Evolutionary conservation across 257 asterid species (phyloP).

Genomic region (Solanum neorickii): DNA sequence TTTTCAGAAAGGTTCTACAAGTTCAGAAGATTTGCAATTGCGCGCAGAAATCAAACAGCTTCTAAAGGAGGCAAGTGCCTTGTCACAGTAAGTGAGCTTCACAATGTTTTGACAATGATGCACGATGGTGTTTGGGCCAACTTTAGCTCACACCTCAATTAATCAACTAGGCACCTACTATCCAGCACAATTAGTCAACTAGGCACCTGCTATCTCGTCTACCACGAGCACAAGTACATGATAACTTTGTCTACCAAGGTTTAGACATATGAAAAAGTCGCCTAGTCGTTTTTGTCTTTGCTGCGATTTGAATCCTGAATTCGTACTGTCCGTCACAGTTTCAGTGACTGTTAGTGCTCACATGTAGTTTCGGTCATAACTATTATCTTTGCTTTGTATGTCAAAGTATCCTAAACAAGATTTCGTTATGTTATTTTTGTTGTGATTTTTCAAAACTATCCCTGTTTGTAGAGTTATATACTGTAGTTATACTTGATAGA

Average conservation of each 20-base stretch:
- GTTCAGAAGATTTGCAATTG: conserved; percentile 29
- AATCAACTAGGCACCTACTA: background rate
- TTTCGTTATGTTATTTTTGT: background rate
- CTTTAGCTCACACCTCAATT: background rate
- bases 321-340: too few species aligned
- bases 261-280: background rate
- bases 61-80: conserved; percentile 60
- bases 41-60: conserved; percentile 67
- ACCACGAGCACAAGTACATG: background rate
- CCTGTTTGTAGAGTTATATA: background rate
- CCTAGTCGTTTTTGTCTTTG: background rate
- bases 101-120: background rate
- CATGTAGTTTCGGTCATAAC: background rate
- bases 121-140: background rate
- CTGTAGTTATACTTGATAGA: background rate
- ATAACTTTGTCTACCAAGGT: background rate
- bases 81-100: conserved; percentile 52
- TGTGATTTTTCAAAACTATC: background rate
- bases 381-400: background rate
- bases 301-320: background rate
- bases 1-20: conserved; percentile 37
- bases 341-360: background rate
- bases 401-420: background rate
- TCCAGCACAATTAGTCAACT: background rate
- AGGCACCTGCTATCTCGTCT: background rate